Base-by-base conservation (phyloP, 768 basidiomycete species). In the Lentinula guzmanii region DNA sequence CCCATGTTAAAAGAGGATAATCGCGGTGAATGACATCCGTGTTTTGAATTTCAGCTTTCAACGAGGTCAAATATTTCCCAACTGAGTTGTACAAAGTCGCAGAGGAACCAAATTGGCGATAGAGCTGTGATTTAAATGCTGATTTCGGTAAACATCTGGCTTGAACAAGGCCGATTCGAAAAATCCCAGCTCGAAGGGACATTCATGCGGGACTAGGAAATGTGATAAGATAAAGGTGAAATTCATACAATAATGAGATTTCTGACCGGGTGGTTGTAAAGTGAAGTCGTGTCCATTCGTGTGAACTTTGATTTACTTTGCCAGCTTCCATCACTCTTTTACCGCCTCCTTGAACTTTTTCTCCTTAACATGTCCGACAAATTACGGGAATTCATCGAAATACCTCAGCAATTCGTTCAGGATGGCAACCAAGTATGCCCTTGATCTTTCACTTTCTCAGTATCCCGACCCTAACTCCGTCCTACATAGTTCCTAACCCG, bases 371-470 rank as follows among this genome's bases (percentile, higher is more conserved):
- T 95, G 91, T 91, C 93, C 64, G 95, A 96, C 71, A 90, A 91
- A 79, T 70, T 96, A 61, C 87, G 84, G 70, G 96, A 98, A 70
- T 87, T 98, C 77, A 75, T 90, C 63, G 95, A 97, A 59, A 82
- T 95, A 59, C 94, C 95, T 39, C 91, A 94, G 74, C 86, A 94
- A 68, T 98, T 98, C 75, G 68, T 95, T 67, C 90, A 84, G 68
- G 97, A 99, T 67, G 96, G 96, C 61, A 91, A 90, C 68, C 93
- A 95, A 82, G 96, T 93, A 45, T 62, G 84, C 75, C 37, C 4
- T 46, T 18, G 28, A 28, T n/a, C 55, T 10, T 18, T 11, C 24
- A 10, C 46, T 42, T 37, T 35, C 34, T 52, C 35, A 64, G 16
- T 41, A 28, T 31, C 11, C 11, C 9, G 16, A 41, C 42, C 67